Evolutionary conservation across 202 grass and related monocot species (phyloP).

Genomic region (Schoenoplectus triqueter): DNA sequence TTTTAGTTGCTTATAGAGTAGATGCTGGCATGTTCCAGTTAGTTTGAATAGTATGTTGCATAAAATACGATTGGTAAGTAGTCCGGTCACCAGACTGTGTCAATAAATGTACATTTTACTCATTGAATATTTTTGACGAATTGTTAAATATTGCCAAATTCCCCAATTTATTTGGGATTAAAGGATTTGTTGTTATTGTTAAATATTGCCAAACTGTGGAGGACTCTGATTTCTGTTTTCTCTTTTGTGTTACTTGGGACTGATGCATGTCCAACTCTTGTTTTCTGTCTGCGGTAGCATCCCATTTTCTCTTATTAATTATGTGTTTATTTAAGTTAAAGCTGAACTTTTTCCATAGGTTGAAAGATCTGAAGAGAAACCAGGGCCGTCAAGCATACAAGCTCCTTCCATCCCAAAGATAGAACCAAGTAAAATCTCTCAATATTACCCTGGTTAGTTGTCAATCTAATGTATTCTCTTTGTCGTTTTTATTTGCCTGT

Average conservation of each 20-base stretch:
- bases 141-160: slow-evolving; percentile 15
- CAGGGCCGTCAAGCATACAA: slow-evolving; percentile 56
- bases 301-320: background rate
- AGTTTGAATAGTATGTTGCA: too few species aligned
- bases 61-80: background rate
- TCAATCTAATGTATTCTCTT: slow-evolving; percentile 21
- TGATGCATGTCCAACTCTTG: background rate
- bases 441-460: slow-evolving; percentile 66
- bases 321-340: too few species aligned
- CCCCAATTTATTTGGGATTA: background rate
- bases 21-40: too few species aligned
- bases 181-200: background rate
- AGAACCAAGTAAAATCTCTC: slow-evolving; percentile 48
- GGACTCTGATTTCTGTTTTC: background rate
- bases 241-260: background rate
- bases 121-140: background rate
- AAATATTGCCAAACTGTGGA: background rate
- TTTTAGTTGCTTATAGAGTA: too few species aligned
- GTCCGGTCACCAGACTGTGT: background rate
- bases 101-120: background rate
- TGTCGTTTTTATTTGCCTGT: background rate
- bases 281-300: background rate
- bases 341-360: slow-evolving; percentile 29
- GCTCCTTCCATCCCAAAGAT: slow-evolving; percentile 56
- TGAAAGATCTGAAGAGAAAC: slow-evolving; percentile 47